Evolutionary conservation across 805 yeast species (phyloP).

Genomic region (Wickerhamiella sergipiensis): DNA sequence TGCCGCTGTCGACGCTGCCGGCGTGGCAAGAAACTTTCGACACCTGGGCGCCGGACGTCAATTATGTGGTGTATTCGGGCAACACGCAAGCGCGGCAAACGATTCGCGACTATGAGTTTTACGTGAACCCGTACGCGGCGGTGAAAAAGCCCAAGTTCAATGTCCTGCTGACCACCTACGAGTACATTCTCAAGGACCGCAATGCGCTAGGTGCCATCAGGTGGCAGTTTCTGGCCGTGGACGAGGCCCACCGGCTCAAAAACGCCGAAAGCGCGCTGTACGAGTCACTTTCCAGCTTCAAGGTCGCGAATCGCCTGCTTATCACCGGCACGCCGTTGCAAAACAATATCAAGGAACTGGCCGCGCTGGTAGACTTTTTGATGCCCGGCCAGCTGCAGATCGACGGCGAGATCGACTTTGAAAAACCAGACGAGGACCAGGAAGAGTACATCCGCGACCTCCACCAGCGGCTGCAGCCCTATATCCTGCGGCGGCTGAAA

Average conservation of each 20-base stretch:
- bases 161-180: slow-evolving; percentile 87
- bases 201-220: slow-evolving; percentile 63
- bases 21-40: slow-evolving; percentile 99
- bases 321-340: slow-evolving; percentile 98
- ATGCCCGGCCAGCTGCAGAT: slow-evolving; percentile 90
- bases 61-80: slow-evolving; percentile 86
- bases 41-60: slow-evolving; percentile 92
- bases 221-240: slow-evolving; percentile 97
- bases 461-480: slow-evolving; percentile 79
- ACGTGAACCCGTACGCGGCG: slow-evolving; percentile 38
- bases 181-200: slow-evolving; percentile 84
- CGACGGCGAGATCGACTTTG: slow-evolving; percentile 92
- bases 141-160: slow-evolving; percentile 72
- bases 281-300: slow-evolving; percentile 73
- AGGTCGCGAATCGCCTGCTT: slow-evolving; percentile 67
- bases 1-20: slow-evolving; percentile 89
- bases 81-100: slow-evolving; percentile 73
- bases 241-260: slow-evolving; percentile 94
- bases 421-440: slow-evolving; percentile 72
- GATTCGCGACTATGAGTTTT: slow-evolving; percentile 78
- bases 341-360: slow-evolving; percentile 87
- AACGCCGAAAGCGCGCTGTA: slow-evolving; percentile 88
- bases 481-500: slow-evolving; percentile 80
- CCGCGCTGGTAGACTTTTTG: slow-evolving; percentile 84
- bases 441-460: slow-evolving; percentile 78